Percentiles rank a stretch among this genome's conserved stretches.
Conservation (phyloP, 768 basidiomycete genomes). For the Kondoa subrosea region DNA sequence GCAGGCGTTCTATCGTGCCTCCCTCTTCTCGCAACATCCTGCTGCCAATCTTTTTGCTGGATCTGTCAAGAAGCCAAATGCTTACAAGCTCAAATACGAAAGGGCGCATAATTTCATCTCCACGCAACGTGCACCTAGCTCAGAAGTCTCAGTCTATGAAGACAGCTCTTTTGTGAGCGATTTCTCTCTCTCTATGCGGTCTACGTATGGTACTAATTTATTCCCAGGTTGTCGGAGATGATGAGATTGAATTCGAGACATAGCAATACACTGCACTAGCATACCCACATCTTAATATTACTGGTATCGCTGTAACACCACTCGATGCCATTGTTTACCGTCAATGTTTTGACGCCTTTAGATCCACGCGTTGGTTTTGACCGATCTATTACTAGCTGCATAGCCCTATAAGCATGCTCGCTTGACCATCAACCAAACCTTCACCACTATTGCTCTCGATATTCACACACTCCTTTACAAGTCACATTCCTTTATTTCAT, state of each 20-base stretch:
- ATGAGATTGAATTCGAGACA: neutral
- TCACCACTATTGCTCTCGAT: too few species aligned
- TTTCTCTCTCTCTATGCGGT: neutral
- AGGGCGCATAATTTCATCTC: neutral
- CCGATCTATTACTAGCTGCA: too few species aligned
- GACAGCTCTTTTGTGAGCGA: neutral
- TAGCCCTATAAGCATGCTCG: too few species aligned
- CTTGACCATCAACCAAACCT: too few species aligned
- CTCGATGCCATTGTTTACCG: neutral
- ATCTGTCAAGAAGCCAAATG: neutral
- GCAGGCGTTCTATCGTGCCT: neutral
- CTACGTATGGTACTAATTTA: neutral
- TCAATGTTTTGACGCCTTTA: too few species aligned
- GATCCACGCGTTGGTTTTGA: too few species aligned
- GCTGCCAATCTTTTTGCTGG: neutral
- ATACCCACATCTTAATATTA: neutral
- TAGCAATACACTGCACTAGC: neutral
- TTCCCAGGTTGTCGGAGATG: neutral
- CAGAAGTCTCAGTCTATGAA: neutral
- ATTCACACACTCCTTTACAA: too few species aligned
- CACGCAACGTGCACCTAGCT: neutral
- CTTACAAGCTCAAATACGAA: neutral
- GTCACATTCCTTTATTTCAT: too few species aligned
- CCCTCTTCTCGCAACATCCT: neutral
- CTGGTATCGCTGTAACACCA: neutral